Evolutionary conservation across 2,329 filamentous ascomycete genomes (phyloP), one percentile per base, ranked within the genome.

Genomic region (Scedosporium apiospermum): DNA sequence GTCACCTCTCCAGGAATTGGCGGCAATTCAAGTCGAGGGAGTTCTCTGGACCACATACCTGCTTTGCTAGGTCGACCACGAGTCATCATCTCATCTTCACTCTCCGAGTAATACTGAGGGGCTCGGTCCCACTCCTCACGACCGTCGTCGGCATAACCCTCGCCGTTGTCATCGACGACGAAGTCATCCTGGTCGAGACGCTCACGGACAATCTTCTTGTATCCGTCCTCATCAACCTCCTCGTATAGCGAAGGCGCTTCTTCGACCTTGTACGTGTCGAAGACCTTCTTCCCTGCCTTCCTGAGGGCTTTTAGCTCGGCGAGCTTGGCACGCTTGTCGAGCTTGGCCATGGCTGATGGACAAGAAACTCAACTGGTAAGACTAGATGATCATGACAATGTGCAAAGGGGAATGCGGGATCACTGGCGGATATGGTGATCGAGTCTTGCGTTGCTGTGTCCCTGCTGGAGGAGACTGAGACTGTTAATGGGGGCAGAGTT

Each of bases 161-260:
- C 91, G 71, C 93, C 93, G 78, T 97, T 96, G 77, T 99, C 95
- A 78, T 98, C 95, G 64, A 99, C 93, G 61, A 99, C 93, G 71
- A 99, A 99, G 77, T 99, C 95, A 69, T 99, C 95, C 70, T 96
- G 83, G 71, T 98, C 90, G 60, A 99, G 81, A 57, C 95, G 88
- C 63, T 88, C 86, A 51, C 95, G 86, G 14, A 99, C 92, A 67
- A 98, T 88, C 74, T 96, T 96, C 79, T 97, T 97, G 81, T 99
- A 99, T 60, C 90, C 90, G 70, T 95, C 93, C 70, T 99, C 95
- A 71, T 98, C 93, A 58, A 99, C 92, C 70, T 96, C 93, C 66
- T 98, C 95, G 77, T 98, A 99, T 55, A 99, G 80, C 68, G 90
- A 86, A 67, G 88, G 85, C 69, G 90, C 89, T 65, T 98, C 88